Evolutionary conservation across 164 flowering plant genomes (phyloP).

Genomic region (Liquidambar formosana): DNA sequence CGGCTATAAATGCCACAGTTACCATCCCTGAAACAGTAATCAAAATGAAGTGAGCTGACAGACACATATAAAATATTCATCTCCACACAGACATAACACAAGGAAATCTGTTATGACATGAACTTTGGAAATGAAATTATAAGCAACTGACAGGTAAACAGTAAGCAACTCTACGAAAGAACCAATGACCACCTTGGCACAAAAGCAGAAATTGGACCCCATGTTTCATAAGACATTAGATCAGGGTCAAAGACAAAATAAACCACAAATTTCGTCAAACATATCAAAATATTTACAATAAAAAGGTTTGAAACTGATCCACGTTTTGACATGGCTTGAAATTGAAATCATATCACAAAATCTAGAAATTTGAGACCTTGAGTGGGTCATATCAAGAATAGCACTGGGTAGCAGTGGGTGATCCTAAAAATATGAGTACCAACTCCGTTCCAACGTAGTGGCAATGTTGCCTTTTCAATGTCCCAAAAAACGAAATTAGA

Average conservation of each 20-base stretch:
- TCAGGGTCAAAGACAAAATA: neutral
- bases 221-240: neutral
- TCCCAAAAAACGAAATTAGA: too few relatives aligned
- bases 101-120: too few relatives aligned
- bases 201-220: neutral
- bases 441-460: too few relatives aligned
- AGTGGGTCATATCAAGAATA: neutral
- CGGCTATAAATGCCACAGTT: slow-evolving; percentile 51
- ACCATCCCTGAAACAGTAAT: slow-evolving; percentile 49
- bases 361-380: neutral
- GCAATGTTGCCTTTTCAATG: neutral
- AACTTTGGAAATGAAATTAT: too few relatives aligned
- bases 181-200: neutral
- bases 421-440: too few relatives aligned
- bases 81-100: too few relatives aligned
- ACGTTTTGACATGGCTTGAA: neutral
- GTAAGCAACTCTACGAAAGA: too few relatives aligned
- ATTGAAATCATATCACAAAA: neutral
- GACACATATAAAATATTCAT: too few relatives aligned
- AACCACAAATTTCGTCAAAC: too few relatives aligned
- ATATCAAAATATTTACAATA: neutral
- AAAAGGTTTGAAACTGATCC: neutral
- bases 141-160: too few relatives aligned
- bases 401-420: too few relatives aligned
- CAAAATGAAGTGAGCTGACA: neutral